These are phyloP conservation scores for Ramalina peruviana DNA, from an alignment of 495 filamentous ascomycete genomes.

Conservation along the genomic window DNA sequence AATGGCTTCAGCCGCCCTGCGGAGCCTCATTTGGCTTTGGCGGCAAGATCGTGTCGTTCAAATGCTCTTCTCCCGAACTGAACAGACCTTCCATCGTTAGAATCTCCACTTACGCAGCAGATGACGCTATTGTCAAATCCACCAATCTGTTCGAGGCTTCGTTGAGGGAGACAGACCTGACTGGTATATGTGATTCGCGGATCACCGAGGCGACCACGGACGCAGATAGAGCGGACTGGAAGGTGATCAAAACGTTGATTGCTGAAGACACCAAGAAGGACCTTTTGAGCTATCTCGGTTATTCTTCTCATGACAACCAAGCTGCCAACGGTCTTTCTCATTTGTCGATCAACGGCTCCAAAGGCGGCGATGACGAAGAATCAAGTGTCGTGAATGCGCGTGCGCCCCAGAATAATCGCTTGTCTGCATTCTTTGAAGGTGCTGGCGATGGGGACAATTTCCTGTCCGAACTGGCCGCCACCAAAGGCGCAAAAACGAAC, in stretches of 20 bases:
- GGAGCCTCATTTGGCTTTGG: slow-evolving; percentile 93
- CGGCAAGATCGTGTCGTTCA: slow-evolving; percentile 76
- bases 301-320: slow-evolving; percentile 45
- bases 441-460: slow-evolving; percentile 68
- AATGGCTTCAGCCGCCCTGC: slow-evolving; percentile 76
- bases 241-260: slow-evolving; percentile 78
- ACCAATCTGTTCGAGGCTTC: slow-evolving; percentile 79
- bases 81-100: slow-evolving; percentile 48
- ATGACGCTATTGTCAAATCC: slow-evolving; percentile 68
- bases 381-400: slow-evolving; percentile 19
- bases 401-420: slow-evolving; percentile 42
- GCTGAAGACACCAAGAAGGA: slow-evolving; percentile 65
- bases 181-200: slow-evolving; percentile 67
- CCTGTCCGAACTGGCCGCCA: slow-evolving; percentile 57
- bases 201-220: slow-evolving; percentile 60
- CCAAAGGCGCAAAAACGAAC: slow-evolving; percentile 67
- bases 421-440: slow-evolving; percentile 75
- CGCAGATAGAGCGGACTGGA: slow-evolving; percentile 91
- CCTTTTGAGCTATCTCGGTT: slow-evolving; percentile 78
- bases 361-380: slow-evolving; percentile 27
- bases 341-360: slow-evolving; percentile 36
- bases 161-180: slow-evolving; percentile 61
- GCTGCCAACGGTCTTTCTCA: slow-evolving; percentile 33
- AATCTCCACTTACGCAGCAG: slow-evolving; percentile 78
- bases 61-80: slow-evolving; percentile 35